A percentile compares a stretch with the other conserved stretches of the same genome.
Evolutionary conservation across 768 basidiomycete species (phyloP).

Genomic region (Podaxis sp.): DNA sequence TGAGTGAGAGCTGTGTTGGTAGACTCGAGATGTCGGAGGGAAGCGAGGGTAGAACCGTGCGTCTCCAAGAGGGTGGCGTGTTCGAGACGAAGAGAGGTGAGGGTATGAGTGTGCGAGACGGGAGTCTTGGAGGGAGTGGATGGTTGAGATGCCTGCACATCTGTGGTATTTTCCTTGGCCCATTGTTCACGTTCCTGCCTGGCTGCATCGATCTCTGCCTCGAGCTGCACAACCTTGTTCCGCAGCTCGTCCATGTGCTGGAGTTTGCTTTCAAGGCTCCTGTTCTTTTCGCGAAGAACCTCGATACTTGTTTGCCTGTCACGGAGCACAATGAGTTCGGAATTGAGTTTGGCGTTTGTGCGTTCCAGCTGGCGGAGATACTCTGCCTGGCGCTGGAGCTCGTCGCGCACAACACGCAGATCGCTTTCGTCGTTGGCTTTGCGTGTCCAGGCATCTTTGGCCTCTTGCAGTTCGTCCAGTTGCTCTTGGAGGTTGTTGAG

Average conservation of each 20-base stretch:
- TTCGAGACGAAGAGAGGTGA: conserved; percentile 55
- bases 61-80: conserved; percentile 66
- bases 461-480: conserved; percentile 38
- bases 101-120: conserved; percentile 50
- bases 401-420: conserved; percentile 62
- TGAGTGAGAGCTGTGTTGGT: conserved; percentile 40
- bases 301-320: conserved; percentile 60
- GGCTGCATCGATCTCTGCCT: conserved; percentile 62
- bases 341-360: conserved; percentile 48
- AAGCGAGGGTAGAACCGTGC: conserved; percentile 52
- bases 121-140: conserved; percentile 41
- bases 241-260: conserved; percentile 47
- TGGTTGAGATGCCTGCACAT: conserved; percentile 11
- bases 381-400: conserved; percentile 60
- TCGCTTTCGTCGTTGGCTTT: conserved; percentile 41
- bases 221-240: conserved; percentile 49
- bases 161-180: conserved; percentile 7
- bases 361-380: conserved; percentile 59
- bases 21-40: conserved; percentile 48
- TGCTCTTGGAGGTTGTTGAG: conserved; percentile 43
- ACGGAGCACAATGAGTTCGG: conserved; percentile 50
- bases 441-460: conserved; percentile 25
- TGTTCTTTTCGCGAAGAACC: conserved; percentile 72
- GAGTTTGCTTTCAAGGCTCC: conserved; percentile 52
- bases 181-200: conserved; percentile 54